Evolutionary conservation across 1,284 basidiomycete species (phyloP).

Genomic region (Peniophora sp.): DNA sequence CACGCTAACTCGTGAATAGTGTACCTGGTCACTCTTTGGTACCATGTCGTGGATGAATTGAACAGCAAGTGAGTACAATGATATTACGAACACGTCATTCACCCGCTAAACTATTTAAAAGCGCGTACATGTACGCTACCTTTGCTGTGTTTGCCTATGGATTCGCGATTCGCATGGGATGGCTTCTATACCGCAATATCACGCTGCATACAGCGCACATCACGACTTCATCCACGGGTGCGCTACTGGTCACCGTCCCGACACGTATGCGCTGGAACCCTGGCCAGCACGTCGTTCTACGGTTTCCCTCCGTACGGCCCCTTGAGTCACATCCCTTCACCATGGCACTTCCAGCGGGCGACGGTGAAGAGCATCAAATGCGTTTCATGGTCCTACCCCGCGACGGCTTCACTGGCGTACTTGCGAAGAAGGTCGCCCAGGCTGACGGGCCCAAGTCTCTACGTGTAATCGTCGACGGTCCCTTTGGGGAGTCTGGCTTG

Average conservation of each 20-base stretch:
- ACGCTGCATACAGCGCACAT: neutral
- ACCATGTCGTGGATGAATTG: neutral
- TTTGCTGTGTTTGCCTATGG: neutral
- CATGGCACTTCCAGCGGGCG: neutral
- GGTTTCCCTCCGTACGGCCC: neutral
- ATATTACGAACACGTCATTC: too few relatives aligned
- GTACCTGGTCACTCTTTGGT: neutral
- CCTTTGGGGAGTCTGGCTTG: neutral
- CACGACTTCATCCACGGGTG: neutral
- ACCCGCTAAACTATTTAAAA: neutral
- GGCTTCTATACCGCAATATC: neutral
- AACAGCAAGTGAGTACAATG: neutral
- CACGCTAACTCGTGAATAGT: neutral
- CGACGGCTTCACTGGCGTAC: neutral
- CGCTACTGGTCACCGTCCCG: neutral
- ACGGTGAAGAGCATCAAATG: neutral
- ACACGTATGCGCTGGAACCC: neutral
- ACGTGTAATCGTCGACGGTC: neutral
- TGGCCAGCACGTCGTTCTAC: slow-evolving; percentile 1
- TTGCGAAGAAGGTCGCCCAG: neutral
- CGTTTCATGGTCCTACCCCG: neutral
- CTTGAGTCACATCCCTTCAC: slow-evolving; percentile 1
- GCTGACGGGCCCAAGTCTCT: neutral
- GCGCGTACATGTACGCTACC: slow-evolving; percentile 1
- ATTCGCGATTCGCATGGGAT: neutral